phyloP scores from a whole-genome alignment of 805 yeast genomes.

The Metschnikowia vanudenii region DNA sequence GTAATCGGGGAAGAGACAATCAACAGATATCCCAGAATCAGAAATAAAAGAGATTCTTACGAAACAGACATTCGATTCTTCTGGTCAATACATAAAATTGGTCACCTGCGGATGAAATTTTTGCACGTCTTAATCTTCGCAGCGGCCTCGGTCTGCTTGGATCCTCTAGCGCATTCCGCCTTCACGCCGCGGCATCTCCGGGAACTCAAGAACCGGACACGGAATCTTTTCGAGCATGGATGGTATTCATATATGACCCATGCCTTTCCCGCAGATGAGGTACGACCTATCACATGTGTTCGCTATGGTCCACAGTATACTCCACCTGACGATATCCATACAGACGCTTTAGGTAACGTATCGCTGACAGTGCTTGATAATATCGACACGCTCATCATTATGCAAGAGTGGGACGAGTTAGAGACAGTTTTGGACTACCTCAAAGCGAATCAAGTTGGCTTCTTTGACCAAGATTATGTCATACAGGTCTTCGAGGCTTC shows the following conservation, averaged over 20 bases:
- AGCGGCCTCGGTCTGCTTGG: background rate
- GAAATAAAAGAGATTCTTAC: too few relatives aligned
- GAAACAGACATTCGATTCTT: too few relatives aligned
- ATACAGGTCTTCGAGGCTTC: conserved; percentile 88
- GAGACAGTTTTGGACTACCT: conserved; percentile 31
- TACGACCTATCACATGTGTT: conserved; percentile 68
- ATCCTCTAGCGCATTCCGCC: conserved; percentile 21
- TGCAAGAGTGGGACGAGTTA: conserved; percentile 63
- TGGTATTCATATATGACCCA: conserved; percentile 64
- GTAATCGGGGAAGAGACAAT: too few relatives aligned
- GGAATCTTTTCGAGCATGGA: conserved; percentile 64
- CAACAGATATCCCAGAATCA: too few relatives aligned
- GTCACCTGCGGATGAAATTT: background rate
- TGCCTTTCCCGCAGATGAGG: conserved; percentile 84
- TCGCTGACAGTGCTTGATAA: conserved; percentile 78
- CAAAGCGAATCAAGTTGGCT: conserved; percentile 35
- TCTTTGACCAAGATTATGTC: conserved; percentile 63
- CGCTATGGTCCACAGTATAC: conserved; percentile 64
- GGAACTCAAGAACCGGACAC: conserved; percentile 46
- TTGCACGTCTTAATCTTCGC: background rate
- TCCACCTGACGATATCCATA: conserved; percentile 54
- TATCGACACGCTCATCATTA: conserved; percentile 72
- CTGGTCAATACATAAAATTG: background rate
- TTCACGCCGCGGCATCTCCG: conserved; percentile 39
- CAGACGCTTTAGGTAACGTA: conserved; percentile 84